A percentile compares a stretch with the other conserved stretches of the same genome.
phyloP scores from a whole-genome alignment of 2,329 filamentous ascomycete species.

The Sporothrix brunneoviolacea region DNA sequence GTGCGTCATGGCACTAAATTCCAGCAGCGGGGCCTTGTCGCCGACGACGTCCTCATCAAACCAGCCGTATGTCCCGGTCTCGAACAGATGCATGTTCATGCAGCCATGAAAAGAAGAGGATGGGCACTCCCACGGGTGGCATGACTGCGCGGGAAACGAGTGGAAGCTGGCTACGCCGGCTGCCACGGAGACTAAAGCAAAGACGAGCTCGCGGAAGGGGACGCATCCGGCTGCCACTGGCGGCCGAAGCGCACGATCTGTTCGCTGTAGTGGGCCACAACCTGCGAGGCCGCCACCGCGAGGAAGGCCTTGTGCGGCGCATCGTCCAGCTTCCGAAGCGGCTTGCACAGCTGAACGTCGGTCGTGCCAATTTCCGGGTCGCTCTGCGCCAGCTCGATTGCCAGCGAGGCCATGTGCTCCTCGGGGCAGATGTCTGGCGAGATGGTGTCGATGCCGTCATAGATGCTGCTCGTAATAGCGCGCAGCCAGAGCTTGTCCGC shows the following conservation, averaged over 20 bases:
- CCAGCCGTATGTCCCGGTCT: neutral
- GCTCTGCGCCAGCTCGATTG: neutral
- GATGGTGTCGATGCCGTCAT: neutral
- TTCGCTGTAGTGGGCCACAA: neutral
- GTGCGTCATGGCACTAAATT: constrained; percentile 4
- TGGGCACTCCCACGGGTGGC: too few relatives aligned
- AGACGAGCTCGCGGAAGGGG: constrained; percentile 8
- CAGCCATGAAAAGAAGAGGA: too few relatives aligned
- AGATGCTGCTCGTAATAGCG: neutral
- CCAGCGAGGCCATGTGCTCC: constrained; percentile 6
- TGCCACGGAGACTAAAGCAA: constrained; percentile 4
- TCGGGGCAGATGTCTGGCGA: neutral
- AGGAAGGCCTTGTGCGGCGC: neutral
- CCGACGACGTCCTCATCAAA: neutral
- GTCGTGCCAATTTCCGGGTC: neutral
- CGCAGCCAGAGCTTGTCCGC: neutral
- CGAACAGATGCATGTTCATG: too few relatives aligned
- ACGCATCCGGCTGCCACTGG: neutral
- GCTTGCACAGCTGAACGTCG: too few relatives aligned
- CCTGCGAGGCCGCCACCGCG: neutral
- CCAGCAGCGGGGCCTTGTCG: neutral
- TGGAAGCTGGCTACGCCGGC: neutral
- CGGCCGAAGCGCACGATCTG: neutral
- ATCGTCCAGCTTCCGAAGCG: too few relatives aligned
- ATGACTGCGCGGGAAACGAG: too few relatives aligned